A percentile compares a stretch with the other conserved stretches of the same genome.
These are phyloP conservation scores for Chaetomiaceae sp. DNA, from an alignment of 2,329 filamentous ascomycete species.

Conservation along the genomic window DNA sequence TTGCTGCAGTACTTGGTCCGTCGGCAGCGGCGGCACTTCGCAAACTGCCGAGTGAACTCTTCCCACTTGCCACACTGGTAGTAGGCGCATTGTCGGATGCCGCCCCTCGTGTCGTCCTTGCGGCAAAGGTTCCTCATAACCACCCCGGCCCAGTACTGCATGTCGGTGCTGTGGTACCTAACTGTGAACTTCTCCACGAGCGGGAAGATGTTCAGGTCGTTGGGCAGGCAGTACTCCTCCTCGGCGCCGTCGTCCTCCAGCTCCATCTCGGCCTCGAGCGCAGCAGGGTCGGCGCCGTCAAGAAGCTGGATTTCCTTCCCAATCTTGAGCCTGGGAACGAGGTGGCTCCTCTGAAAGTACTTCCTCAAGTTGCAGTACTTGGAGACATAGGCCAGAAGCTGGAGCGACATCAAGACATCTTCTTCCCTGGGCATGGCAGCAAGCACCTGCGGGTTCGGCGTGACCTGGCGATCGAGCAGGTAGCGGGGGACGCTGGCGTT, in stretches of 20 bases:
- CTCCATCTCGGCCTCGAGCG: constrained; percentile 27
- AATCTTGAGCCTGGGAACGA: constrained; percentile 88
- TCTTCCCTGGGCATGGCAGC: constrained; percentile 95
- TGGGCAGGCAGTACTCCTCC: constrained; percentile 84
- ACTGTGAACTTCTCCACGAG: constrained; percentile 98
- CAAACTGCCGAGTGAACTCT: constrained; percentile 92
- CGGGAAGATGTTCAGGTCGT: constrained; percentile 98
- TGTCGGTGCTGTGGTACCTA: constrained; percentile 88
- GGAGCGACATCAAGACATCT: constrained; percentile 95
- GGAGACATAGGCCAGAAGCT: constrained; percentile 93
- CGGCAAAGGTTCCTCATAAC: constrained; percentile 98
- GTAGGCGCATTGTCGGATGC: constrained; percentile 95
- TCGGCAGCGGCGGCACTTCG: constrained; percentile 92
- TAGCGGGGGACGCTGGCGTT: constrained; percentile 73
- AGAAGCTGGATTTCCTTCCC: constrained; percentile 76
- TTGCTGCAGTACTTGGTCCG: constrained; percentile 99
- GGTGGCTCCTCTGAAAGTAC: constrained; percentile 92
- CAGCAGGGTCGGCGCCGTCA: constrained; percentile 58
- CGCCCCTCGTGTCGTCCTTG: constrained; percentile 91
- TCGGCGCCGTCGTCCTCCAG: constrained; percentile 61
- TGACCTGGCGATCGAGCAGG: constrained; percentile 66
- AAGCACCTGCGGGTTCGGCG: constrained; percentile 67
- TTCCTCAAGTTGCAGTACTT: constrained; percentile 96
- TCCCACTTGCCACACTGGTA: constrained; percentile 99
- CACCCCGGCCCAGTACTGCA: constrained; percentile 99